Conservation (phyloP, 2,329 filamentous ascomycete genomes). For the Fusarium illudens region DNA sequence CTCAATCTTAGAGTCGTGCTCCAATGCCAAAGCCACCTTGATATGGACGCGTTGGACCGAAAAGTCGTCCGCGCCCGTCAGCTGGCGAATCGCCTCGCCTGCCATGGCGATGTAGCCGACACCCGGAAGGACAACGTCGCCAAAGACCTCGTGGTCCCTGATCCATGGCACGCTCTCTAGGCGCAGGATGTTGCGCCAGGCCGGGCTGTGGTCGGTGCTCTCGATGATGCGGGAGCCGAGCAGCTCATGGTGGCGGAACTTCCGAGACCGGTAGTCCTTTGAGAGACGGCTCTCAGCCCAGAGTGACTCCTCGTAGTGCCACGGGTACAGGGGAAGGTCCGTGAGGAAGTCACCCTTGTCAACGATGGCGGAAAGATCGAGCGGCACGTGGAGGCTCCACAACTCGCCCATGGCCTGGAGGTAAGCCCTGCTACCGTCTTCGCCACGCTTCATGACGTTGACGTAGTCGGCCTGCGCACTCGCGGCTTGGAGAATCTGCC, state of each 20-base stretch:
- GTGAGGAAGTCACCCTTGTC: background rate
- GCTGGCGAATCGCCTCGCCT: conserved; percentile 37
- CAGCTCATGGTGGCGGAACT: conserved; percentile 25
- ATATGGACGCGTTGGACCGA: too few relatives aligned
- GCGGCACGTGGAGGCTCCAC: too few relatives aligned
- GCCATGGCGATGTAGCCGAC: conserved; percentile 49
- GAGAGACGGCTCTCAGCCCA: conserved; percentile 12
- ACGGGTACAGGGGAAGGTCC: conserved; percentile 49
- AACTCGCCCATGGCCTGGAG: too few relatives aligned
- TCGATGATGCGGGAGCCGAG: conserved; percentile 31
- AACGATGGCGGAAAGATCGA: background rate
- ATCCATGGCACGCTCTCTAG: conserved; percentile 49
- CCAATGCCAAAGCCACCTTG: conserved; percentile 31
- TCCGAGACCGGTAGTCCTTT: conserved; percentile 13
- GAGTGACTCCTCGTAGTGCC: conserved; percentile 16
- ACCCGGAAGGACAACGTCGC: conserved; percentile 52
- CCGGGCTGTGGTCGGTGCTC: conserved; percentile 25
- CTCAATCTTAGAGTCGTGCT: conserved; percentile 38
- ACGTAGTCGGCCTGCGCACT: background rate
- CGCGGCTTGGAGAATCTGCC: conserved; percentile 22
- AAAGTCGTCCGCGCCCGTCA: conserved; percentile 2
- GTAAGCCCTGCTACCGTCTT: too few relatives aligned
- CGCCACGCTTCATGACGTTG: background rate
- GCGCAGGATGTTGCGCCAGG: conserved; percentile 37
- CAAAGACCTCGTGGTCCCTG: conserved; percentile 55